Evolutionary conservation across 305 asterid species (phyloP).

Genomic region (Fraxinus floribunda): DNA sequence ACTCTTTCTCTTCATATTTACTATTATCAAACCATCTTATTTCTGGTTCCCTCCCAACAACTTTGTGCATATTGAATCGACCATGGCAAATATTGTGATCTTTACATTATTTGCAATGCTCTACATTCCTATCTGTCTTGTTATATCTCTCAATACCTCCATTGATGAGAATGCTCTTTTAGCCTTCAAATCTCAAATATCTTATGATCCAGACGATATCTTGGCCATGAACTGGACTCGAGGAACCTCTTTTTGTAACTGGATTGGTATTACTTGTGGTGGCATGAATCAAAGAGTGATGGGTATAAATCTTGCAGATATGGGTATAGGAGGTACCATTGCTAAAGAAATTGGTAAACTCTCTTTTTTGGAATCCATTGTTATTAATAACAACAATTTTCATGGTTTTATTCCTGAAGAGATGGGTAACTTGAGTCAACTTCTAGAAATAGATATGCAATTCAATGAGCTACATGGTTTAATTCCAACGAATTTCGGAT

Average conservation of each 20-base stretch:
- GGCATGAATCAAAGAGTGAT: neutral
- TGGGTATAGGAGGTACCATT: constrained; percentile 5
- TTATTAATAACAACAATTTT: constrained; percentile 9
- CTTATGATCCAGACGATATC: neutral
- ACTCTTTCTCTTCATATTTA: neutral
- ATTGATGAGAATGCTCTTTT: constrained; percentile 12
- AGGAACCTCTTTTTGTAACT: neutral
- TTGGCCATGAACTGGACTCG: constrained; percentile 17
- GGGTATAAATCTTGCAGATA: constrained; percentile 3
- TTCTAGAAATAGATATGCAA: neutral
- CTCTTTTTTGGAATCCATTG: neutral
- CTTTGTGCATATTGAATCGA: neutral
- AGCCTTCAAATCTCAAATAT: constrained; percentile 12
- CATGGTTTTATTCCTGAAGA: constrained; percentile 6
- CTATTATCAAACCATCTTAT: neutral
- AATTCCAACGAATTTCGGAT: neutral
- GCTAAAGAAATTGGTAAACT: neutral
- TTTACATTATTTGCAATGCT: neutral
- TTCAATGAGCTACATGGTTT: constrained; percentile 5
- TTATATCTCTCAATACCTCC: neutral
- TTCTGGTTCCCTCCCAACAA: neutral
- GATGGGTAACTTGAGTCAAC: constrained; percentile 6
- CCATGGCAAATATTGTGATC: neutral
- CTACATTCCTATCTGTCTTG: neutral
- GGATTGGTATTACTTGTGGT: neutral